Conservation (phyloP, 2,329 filamentous ascomycete genomes). For the Trichoderma sp. region DNA sequence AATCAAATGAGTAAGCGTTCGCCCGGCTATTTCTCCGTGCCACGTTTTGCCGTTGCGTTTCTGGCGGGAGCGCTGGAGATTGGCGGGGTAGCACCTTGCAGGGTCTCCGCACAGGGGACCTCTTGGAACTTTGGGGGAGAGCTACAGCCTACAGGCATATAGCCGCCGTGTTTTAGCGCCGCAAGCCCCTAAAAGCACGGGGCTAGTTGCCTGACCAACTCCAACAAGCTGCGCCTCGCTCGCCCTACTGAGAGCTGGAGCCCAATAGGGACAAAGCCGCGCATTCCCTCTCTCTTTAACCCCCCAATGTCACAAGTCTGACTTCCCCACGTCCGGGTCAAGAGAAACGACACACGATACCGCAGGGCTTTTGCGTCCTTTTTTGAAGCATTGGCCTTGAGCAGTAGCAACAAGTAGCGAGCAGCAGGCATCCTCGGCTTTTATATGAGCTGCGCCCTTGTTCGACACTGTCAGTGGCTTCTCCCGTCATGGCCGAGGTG, state of each 20-base stretch:
- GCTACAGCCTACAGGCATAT: neutral
- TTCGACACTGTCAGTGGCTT: constrained; percentile 4
- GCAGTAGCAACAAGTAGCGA: neutral
- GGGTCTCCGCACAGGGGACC: neutral
- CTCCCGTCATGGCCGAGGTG: constrained; percentile 70
- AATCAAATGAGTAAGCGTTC: neutral
- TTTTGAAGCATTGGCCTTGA: neutral
- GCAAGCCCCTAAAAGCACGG: neutral
- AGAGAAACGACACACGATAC: neutral
- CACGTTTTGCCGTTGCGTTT: constrained; percentile 16
- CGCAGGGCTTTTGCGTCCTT: neutral
- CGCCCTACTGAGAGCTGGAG: neutral
- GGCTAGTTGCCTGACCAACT: constrained; percentile 17
- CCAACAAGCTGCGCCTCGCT: constrained; percentile 20
- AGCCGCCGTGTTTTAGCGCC: constrained; percentile 1
- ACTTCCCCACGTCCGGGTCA: constrained; percentile 11
- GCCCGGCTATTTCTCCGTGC: constrained; percentile 2
- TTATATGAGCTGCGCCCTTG: constrained; percentile 16
- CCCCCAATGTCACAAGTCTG: neutral
- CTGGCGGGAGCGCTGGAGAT: constrained; percentile 20
- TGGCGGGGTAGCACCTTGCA: constrained; percentile 15
- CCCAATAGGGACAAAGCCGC: constrained; percentile 21
- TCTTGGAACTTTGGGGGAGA: neutral
- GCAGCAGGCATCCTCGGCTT: neutral
- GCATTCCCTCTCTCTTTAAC: constrained; percentile 4